Conservation (phyloP, 2,329 filamentous ascomycete species). For the Stachybotrys echinatus region DNA sequence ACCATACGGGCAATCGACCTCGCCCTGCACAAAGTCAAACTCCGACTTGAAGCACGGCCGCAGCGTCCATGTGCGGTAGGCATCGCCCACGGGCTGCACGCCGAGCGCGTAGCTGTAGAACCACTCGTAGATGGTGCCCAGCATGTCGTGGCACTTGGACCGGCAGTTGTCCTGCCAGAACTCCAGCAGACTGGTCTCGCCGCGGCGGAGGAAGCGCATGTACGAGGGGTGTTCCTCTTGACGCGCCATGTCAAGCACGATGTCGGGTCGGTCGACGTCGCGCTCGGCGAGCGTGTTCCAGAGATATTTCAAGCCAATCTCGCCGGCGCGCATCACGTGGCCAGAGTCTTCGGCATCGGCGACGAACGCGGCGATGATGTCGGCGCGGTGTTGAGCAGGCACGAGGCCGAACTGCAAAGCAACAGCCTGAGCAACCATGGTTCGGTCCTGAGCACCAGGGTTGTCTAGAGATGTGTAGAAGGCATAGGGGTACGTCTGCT, state of each 20-base stretch:
- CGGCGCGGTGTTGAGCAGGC: constrained; percentile 10
- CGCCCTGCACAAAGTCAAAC: constrained; percentile 30
- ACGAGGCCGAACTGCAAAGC: constrained; percentile 18
- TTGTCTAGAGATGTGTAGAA: constrained; percentile 32
- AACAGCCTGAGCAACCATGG: constrained; percentile 31
- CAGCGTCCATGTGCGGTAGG: constrained; percentile 33
- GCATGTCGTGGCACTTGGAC: constrained; percentile 41
- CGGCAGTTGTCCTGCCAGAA: constrained; percentile 39
- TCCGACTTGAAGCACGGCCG: constrained; percentile 32
- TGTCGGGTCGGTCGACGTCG: constrained; percentile 31
- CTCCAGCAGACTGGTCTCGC: constrained; percentile 36
- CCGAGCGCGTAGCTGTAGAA: constrained; percentile 36
- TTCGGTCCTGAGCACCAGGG: constrained; percentile 22
- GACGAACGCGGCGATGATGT: constrained; percentile 14
- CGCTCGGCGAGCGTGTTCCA: constrained; percentile 30
- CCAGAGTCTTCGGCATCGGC: constrained; percentile 19
- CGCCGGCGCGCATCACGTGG: constrained; percentile 31
- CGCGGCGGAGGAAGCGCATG: constrained; percentile 39
- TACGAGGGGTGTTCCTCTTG: constrained; percentile 42
- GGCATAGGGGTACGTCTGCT: constrained; percentile 22
- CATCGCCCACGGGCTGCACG: constrained; percentile 26
- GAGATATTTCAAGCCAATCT: constrained; percentile 35
- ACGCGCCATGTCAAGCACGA: constrained; percentile 36
- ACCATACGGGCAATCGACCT: constrained; percentile 32
- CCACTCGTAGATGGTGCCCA: constrained; percentile 43